These are phyloP conservation scores for Ophiocordyceps camponoti-leonardi DNA, from an alignment of 2,329 filamentous ascomycete genomes.

Conservation along the genomic window DNA sequence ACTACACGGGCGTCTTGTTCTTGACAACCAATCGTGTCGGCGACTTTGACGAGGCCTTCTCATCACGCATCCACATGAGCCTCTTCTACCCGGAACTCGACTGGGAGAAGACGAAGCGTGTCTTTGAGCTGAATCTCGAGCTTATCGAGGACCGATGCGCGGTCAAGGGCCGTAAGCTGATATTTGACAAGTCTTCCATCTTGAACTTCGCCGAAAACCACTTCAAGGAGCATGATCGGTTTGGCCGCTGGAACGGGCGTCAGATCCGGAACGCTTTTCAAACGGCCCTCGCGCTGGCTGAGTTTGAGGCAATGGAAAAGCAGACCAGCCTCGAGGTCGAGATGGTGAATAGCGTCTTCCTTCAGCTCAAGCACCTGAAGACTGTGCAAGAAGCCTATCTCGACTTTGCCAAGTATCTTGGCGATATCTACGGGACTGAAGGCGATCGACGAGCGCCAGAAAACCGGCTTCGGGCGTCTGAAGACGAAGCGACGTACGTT, in stretches of 20 bases:
- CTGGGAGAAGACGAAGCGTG: not conserved
- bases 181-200: not conserved
- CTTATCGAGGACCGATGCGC: not conserved
- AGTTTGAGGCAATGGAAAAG: constrained; percentile 10
- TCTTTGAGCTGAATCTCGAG: not conserved
- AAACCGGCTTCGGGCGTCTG: not conserved
- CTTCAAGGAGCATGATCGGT: constrained; percentile 11
- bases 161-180: not conserved
- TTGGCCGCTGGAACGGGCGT: constrained; percentile 25
- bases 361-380: not conserved
- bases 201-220: not conserved
- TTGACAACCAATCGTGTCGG: constrained; percentile 33
- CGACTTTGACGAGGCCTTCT: constrained; percentile 30
- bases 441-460: not conserved
- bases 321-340: not conserved
- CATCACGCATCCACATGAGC: constrained; percentile 26
- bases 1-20: constrained; percentile 28
- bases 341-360: not conserved
- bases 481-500: not conserved
- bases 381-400: not conserved
- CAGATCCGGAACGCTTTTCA: constrained; percentile 15
- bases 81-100: constrained; percentile 18
- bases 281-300: constrained; percentile 14
- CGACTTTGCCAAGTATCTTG: not conserved
- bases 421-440: not conserved